Evolutionary conservation across 1,284 basidiomycete species (phyloP), one percentile per base, ranked within the genome.

Genomic region (Irpex lacteus): DNA sequence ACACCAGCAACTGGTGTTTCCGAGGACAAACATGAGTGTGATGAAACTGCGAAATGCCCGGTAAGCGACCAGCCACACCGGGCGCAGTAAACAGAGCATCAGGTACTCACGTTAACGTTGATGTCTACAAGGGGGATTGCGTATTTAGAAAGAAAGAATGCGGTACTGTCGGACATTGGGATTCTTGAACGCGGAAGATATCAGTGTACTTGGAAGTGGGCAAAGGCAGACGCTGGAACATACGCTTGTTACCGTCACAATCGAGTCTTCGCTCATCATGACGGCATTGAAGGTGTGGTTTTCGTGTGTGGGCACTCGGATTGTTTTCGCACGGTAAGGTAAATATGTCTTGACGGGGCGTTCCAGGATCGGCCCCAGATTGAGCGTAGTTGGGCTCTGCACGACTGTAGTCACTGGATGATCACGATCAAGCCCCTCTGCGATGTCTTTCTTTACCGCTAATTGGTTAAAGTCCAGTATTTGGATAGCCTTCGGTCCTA

Each of bases 181-280:
- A 58, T 66, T 70, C 40, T 68, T 70, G 61, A 60, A 32, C 21
- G 57, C 49, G 58, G 11, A 55, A 13, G 40, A 18, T 19, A 36
- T 56, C 26, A 56, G 54, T 21, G 11, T 56, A 11, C 9, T 36
- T 9, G 21, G 21, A 32, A 53, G 26, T 34, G 21, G 34, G 11
- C 9, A 11, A 56, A 9, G 7, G 21, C 34, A 9, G 34, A 36
- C n/a, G n/a, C 15, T 18, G 18, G 50, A 18, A 56, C 54, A 56
- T 56, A 66, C 65, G 36, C 59, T 63, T 37, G 61, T 53, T 6
- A 66, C 65, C 6, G 65, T 66, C 11, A 66, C 55, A 5, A 87
- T 69, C 66, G 75, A 77, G 71, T 88, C 85, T 70, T 86, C 85
- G 67, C 78, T 82, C 73, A 85, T 79, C 81, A 88, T 81, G 9